Conservation (phyloP, 176 grass and related monocot species). For the Poa annua region DNA sequence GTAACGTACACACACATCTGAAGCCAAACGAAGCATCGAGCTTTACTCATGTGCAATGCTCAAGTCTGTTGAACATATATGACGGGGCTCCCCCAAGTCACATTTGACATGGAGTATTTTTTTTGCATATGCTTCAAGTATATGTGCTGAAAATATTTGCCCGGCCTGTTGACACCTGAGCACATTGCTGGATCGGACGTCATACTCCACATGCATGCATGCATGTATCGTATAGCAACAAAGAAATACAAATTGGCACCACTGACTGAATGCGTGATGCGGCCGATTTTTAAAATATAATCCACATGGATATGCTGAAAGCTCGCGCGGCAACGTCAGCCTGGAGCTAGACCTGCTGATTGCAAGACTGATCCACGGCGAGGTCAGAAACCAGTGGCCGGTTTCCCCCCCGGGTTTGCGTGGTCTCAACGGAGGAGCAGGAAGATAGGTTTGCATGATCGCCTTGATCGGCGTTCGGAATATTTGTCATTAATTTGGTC, state of each 20-base stretch:
- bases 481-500: conserved; percentile 18
- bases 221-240: neutral
- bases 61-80: neutral
- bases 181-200: neutral
- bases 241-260: neutral
- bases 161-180: too few species aligned
- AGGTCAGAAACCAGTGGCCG: conserved; percentile 41
- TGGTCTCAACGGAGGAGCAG: conserved; percentile 24
- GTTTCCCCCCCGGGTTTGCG: neutral
- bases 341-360: neutral
- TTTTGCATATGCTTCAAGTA: too few species aligned
- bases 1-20: neutral
- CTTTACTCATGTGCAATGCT: neutral
- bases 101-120: too few species aligned
- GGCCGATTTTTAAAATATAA: neutral
- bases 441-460: neutral
- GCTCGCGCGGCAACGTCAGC: neutral
- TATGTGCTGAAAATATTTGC: too few species aligned
- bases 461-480: neutral
- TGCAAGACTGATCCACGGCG: neutral
- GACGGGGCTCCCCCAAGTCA: neutral
- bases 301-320: neutral
- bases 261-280: neutral
- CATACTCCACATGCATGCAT: neutral
- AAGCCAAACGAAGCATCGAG: conserved; percentile 2